Evolutionary conservation across 2,329 filamentous ascomycete species (phyloP).

Genomic region (Boeremia lycopersici): DNA sequence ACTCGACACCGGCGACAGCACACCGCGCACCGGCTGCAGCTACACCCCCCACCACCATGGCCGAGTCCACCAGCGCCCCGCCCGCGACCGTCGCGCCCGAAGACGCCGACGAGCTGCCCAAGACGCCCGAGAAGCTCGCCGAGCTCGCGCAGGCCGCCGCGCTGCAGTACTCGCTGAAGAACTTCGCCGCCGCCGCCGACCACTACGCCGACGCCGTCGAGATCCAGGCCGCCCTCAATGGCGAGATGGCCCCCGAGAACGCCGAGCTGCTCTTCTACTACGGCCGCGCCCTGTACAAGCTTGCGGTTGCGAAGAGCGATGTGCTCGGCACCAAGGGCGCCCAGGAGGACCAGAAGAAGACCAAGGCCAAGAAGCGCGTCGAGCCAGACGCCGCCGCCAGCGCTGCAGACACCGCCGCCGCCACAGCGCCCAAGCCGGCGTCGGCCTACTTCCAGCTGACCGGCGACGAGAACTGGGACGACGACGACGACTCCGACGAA

Average conservation of each 20-base stretch:
- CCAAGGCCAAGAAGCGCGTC: constrained; percentile 55
- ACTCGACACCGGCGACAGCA: too few relatives aligned
- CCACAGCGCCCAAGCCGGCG: constrained; percentile 66
- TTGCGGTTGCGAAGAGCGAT: constrained; percentile 92
- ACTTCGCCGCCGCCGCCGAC: constrained; percentile 84
- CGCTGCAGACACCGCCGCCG: constrained; percentile 50
- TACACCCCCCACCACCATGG: constrained; percentile 23
- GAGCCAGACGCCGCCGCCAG: constrained; percentile 43
- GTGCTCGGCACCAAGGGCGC: constrained; percentile 84
- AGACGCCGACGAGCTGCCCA: constrained; percentile 37
- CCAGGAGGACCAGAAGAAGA: constrained; percentile 61
- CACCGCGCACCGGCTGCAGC: too few relatives aligned
- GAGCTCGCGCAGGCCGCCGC: constrained; percentile 82
- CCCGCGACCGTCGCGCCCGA: constrained; percentile 24
- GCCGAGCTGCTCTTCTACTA: constrained; percentile 95
- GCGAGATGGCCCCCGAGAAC: constrained; percentile 88
- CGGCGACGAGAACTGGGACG: constrained; percentile 86
- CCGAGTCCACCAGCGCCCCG: constrained; percentile 27
- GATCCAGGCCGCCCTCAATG: constrained; percentile 88
- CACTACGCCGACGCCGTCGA: constrained; percentile 87
- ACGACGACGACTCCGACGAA: constrained; percentile 66
- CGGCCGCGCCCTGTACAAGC: constrained; percentile 89
- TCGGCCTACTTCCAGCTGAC: constrained; percentile 79
- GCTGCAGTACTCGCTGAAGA: constrained; percentile 85
- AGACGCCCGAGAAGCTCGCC: constrained; percentile 68